phyloP scores from a whole-genome alignment of 768 basidiomycete genomes.

The Boletellus emodensis region DNA sequence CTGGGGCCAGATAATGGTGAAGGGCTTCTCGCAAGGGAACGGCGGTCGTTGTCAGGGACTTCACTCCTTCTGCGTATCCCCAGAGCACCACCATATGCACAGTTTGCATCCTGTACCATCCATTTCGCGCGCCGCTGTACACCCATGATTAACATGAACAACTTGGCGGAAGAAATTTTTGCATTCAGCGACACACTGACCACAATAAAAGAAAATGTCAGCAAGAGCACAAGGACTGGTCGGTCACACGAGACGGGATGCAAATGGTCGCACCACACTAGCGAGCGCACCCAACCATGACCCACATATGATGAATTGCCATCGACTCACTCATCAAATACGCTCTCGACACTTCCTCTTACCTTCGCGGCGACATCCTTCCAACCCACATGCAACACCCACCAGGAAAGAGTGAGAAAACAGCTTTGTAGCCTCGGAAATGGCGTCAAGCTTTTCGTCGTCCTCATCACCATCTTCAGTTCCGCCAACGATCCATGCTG shows the following conservation, averaged over 20 bases:
- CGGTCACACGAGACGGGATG: background rate
- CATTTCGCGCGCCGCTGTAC: conserved; percentile 70
- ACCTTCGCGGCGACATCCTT: conserved; percentile 76
- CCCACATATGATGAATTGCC: background rate
- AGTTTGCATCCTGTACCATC: conserved; percentile 41
- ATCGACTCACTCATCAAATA: conserved; percentile 72
- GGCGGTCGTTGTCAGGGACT: background rate
- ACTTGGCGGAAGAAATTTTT: conserved; percentile 64
- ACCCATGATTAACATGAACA: conserved; percentile 65
- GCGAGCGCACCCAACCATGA: too few species aligned
- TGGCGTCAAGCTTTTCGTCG: conserved; percentile 29
- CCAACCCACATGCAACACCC: conserved; percentile 91
- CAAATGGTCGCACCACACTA: background rate
- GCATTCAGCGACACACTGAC: conserved; percentile 79
- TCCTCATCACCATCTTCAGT: conserved; percentile 28
- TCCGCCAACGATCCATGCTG: conserved; percentile 20
- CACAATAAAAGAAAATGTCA: conserved; percentile 8
- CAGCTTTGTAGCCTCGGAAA: conserved; percentile 67
- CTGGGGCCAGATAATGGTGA: background rate
- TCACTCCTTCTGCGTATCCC: conserved; percentile 5
- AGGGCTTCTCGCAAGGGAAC: background rate
- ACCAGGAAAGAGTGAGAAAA: conserved; percentile 88
- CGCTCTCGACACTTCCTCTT: conserved; percentile 69
- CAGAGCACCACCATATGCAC: conserved; percentile 53
- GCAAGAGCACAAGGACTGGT: background rate